Conservation (phyloP, 306 rosid genomes). For the Casuarina cunninghamiana region DNA sequence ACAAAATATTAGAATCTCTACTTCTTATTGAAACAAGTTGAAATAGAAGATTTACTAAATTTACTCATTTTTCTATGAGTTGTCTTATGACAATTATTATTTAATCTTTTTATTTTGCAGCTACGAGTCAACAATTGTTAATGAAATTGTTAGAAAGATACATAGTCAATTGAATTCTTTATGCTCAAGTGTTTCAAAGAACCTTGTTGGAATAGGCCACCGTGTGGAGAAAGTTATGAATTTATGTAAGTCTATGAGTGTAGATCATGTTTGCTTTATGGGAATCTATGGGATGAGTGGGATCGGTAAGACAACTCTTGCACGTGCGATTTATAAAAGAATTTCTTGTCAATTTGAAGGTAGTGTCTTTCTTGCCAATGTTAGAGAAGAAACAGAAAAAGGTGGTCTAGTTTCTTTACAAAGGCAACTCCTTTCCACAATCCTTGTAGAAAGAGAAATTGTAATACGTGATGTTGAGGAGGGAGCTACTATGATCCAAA, state of each 20-base stretch:
- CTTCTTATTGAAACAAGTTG: no score
- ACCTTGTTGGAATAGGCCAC: not conserved
- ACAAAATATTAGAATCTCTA: no score
- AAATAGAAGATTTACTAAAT: no score
- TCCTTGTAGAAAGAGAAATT: not conserved
- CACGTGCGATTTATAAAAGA: no score
- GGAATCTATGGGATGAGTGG: not conserved
- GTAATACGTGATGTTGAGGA: not conserved
- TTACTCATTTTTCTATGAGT: no score
- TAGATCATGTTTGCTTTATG: not conserved
- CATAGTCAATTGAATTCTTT: not conserved
- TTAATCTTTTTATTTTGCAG: no score
- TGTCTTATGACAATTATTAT: no score
- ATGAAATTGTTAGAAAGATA: not conserved
- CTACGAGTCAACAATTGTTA: no score
- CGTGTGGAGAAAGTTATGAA: not conserved
- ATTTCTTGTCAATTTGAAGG: no score
- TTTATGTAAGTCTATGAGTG: not conserved
- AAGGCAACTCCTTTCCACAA: not conserved
- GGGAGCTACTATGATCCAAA: not conserved
- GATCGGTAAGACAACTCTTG: no score
- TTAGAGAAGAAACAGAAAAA: not conserved
- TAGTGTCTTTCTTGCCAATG: conserved; percentile 1
- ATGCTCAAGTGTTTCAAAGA: not conserved
- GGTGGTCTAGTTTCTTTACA: not conserved